phyloP scores from a whole-genome alignment of 306 rosid genomes.

The Rosa persica region DNA sequence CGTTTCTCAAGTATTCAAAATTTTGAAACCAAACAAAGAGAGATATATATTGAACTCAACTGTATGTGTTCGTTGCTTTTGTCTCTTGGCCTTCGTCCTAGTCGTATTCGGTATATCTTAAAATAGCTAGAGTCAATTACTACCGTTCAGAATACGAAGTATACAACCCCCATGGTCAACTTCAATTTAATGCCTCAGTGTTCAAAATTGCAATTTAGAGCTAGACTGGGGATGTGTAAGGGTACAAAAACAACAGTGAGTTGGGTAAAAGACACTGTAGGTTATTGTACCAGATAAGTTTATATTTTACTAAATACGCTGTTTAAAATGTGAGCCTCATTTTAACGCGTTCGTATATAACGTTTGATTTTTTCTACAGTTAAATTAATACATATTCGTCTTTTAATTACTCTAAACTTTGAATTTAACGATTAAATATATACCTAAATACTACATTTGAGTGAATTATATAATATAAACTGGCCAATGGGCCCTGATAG shows the following conservation, averaged over 20 bases:
- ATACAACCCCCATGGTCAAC: not conserved
- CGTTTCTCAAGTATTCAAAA: conserved; percentile 4
- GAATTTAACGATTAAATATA: no score
- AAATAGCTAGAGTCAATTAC: not conserved
- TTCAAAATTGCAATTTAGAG: not conserved
- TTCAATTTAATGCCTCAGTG: not conserved
- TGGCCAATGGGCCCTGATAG: no score
- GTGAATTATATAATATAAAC: no score
- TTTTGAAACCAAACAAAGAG: not conserved
- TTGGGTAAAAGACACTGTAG: not conserved
- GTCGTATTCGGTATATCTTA: not conserved
- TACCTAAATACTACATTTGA: no score
- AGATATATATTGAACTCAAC: not conserved
- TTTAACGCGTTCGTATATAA: not conserved
- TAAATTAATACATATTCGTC: no score
- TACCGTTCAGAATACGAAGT: not conserved
- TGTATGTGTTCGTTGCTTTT: not conserved
- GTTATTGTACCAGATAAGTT: not conserved
- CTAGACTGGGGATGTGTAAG: not conserved
- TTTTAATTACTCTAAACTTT: no score
- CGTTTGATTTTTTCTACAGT: no score
- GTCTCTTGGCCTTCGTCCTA: not conserved
- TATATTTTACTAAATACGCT: rapidly evolving
- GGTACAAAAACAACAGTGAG: not conserved
- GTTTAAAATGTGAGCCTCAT: not conserved